Conservation (phyloP, 2,329 filamentous ascomycete genomes). For the Aspergillus sp. region DNA sequence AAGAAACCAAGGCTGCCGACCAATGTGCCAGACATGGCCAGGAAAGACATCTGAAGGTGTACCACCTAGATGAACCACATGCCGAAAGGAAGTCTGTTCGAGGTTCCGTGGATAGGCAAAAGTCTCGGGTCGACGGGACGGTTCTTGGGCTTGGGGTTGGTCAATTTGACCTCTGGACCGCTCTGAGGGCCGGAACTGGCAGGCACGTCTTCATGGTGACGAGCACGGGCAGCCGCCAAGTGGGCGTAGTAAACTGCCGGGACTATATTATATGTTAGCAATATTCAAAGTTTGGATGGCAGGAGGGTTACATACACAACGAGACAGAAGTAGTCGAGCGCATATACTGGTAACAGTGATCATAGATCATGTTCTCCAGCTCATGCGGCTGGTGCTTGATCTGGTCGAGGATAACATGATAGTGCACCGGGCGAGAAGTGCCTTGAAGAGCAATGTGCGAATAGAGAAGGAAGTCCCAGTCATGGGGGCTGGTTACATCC, state of each 20-base stretch:
- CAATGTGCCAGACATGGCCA: neutral
- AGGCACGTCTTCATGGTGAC: slow-evolving; percentile 61
- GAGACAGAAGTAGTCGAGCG: slow-evolving; percentile 91
- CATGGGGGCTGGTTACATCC: slow-evolving; percentile 85
- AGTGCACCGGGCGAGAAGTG: slow-evolving; percentile 87
- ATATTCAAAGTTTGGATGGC: neutral
- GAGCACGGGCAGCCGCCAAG: slow-evolving; percentile 74
- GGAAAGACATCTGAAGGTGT: neutral
- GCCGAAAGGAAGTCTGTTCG: slow-evolving; percentile 24
- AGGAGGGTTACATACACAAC: slow-evolving; percentile 43
- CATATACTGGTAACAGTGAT: slow-evolving; percentile 90
- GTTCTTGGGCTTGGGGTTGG: slow-evolving; percentile 21
- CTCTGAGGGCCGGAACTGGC: slow-evolving; percentile 36
- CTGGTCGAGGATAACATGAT: slow-evolving; percentile 85
- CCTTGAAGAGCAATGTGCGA: slow-evolving; percentile 82
- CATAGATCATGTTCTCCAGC: slow-evolving; percentile 84
- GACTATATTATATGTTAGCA: slow-evolving; percentile 26
- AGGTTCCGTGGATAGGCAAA: slow-evolving; percentile 26
- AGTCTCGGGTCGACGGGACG: slow-evolving; percentile 28
- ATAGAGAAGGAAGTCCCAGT: slow-evolving; percentile 80
- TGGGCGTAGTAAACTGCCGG: slow-evolving; percentile 97
- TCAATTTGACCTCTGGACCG: slow-evolving; percentile 32
- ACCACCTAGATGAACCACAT: slow-evolving; percentile 39
- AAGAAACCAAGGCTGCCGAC: neutral
- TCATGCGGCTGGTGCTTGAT: slow-evolving; percentile 61